phyloP scores from a whole-genome alignment of 2,329 filamentous ascomycete genomes.

The Zymoseptoria passerinii region DNA sequence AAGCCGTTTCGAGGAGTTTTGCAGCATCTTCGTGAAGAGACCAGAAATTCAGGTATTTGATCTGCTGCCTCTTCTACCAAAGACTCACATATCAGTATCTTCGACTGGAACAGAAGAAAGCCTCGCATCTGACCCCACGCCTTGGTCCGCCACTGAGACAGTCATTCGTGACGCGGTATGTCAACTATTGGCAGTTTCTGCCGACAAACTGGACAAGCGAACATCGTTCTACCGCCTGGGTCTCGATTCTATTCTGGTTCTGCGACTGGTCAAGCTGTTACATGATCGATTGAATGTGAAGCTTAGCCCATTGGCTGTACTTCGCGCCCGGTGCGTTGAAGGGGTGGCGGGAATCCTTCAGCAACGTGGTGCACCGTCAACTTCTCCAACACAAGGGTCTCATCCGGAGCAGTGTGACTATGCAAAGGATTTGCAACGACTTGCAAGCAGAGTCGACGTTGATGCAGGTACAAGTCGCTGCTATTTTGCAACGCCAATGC shows the following conservation, averaged over 20 bases:
- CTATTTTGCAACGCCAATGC: constrained; percentile 8
- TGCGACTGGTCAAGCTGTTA: constrained; percentile 9
- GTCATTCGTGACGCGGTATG: constrained; percentile 3
- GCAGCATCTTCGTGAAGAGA: neutral
- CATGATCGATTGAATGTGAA: constrained; percentile 5
- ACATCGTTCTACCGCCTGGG: constrained; percentile 12
- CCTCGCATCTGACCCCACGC: neutral
- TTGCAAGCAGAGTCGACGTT: neutral
- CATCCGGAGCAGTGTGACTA: neutral
- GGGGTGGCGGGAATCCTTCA: neutral
- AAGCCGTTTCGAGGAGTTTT: neutral
- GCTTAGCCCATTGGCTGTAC: constrained; percentile 7
- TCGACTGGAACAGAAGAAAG: neutral
- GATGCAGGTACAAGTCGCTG: neutral
- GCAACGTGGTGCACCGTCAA: neutral
- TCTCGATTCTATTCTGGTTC: constrained; percentile 12
- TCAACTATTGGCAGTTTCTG: constrained; percentile 1
- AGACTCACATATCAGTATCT: neutral
- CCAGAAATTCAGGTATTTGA: neutral
- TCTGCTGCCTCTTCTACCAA: neutral
- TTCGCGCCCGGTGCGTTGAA: constrained; percentile 1
- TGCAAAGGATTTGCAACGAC: neutral
- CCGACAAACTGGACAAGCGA: constrained; percentile 6
- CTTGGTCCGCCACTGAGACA: constrained; percentile 5
- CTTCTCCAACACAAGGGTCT: neutral